Evolutionary conservation across 192 early-diverging fungal species (phyloP), one percentile per base, ranked within the genome.

Genomic region (Linnemannia zychae): DNA sequence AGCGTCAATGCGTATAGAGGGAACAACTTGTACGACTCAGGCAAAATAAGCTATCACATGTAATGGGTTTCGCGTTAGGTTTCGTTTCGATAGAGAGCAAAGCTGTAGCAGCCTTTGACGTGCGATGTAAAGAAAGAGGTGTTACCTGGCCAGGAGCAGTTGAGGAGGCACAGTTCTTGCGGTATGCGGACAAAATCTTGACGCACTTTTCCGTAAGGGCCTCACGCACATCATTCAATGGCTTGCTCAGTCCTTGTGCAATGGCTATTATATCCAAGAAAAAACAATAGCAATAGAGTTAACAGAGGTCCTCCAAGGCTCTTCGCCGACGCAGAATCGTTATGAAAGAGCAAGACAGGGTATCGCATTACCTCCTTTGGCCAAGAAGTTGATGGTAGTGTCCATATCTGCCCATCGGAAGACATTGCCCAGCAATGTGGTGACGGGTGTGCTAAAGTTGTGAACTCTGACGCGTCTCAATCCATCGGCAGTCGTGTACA

Each of bases 321-420:
- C n/a, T n/a, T n/a, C n/a, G n/a, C n/a, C n/a, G n/a, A n/a, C n/a
- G n/a, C n/a, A n/a, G n/a, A n/a, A n/a, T n/a, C n/a, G n/a, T n/a
- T n/a, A n/a, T n/a, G n/a, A n/a, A n/a, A n/a, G n/a, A n/a, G 34
- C 20, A 40, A n/a, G 11, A 2, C 12, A 12, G 22, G n/a, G 2
- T 3, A 69, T 69, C 67, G 37, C 38, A 20, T 20, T 88, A 94
- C 94, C 91, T 79, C 89, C 88, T 89, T 97, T 98, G 74, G 91
- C 89, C 74, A 99, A 89, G 65, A 97, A 92, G 86, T 95, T 98
- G 79, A 98, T 91, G 37, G 96, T 95, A 1, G 96, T 95, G 85
- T 99, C 98, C 88, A 99, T 92, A 40, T 98, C 97, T 1, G 97
- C 96, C 84, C 88, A 91, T 53, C 96, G 91, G 91, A 99, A 99